Conservation (phyloP, 768 basidiomycete genomes). For the Tulasnella sp. region DNA sequence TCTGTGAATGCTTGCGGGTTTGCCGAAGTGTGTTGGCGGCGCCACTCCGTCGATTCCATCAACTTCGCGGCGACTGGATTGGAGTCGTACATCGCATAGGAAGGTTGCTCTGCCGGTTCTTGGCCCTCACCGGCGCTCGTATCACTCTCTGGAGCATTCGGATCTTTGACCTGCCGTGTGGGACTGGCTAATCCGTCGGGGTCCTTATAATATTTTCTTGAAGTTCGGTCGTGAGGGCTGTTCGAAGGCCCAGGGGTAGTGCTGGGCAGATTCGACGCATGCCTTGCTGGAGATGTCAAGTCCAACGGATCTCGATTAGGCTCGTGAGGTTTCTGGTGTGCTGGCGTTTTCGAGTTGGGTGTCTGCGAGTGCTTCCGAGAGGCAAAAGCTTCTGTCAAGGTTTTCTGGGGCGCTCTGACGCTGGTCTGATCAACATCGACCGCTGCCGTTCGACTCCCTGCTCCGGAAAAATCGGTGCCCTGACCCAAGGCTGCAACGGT, state of each 20-base stretch:
- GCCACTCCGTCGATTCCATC: slow-evolving; percentile 83
- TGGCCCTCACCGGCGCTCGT: slow-evolving; percentile 32
- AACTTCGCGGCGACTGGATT: slow-evolving; percentile 72
- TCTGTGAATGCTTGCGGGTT: slow-evolving; percentile 79
- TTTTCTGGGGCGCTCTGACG: neutral
- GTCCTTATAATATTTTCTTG: neutral
- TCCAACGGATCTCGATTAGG: neutral
- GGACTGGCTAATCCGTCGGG: neutral
- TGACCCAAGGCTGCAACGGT: slow-evolving; percentile 25
- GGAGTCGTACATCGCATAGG: slow-evolving; percentile 64
- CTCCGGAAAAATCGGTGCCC: neutral
- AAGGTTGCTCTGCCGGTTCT: slow-evolving; percentile 51
- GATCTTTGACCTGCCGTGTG: neutral
- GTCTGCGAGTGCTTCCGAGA: neutral
- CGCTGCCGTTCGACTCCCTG: neutral
- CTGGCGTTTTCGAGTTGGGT: neutral
- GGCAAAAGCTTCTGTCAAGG: neutral
- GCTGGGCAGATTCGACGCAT: neutral
- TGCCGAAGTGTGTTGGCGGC: slow-evolving; percentile 78
- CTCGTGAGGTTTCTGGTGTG: neutral
- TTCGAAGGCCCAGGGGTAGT: neutral
- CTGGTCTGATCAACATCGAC: slow-evolving; percentile 36
- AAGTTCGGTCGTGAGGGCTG: neutral
- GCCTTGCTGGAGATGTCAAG: neutral
- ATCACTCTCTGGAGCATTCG: neutral